A percentile compares a stretch with the other conserved stretches of the same genome.
Evolutionary conservation across 495 filamentous ascomycete genomes (phyloP).

Genomic region (Pyronema domesticum): DNA sequence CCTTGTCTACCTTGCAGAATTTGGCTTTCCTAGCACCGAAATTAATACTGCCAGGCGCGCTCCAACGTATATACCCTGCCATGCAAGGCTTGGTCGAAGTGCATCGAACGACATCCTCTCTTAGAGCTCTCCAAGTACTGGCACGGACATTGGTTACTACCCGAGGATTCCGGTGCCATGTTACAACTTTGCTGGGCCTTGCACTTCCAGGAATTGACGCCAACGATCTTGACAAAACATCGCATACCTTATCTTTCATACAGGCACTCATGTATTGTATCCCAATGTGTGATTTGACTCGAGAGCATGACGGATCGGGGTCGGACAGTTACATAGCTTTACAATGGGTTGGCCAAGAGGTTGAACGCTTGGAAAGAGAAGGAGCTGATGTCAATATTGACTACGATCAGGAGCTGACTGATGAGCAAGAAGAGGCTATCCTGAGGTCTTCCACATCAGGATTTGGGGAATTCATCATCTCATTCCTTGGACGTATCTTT

Average conservation of each 20-base stretch:
- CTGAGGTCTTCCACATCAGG: conserved; percentile 90
- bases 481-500: conserved; percentile 85
- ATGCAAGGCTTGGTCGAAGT: conserved; percentile 94
- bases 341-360: conserved; percentile 83
- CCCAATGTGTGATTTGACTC: conserved; percentile 69
- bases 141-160: conserved; percentile 75
- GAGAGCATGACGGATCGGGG: conserved; percentile 41
- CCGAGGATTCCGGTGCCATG: conserved; percentile 85
- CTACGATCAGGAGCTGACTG: conserved; percentile 64
- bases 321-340: conserved; percentile 55
- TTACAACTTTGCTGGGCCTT: conserved; percentile 79
- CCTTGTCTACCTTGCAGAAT: conserved; percentile 71
- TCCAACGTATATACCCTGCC: conserved; percentile 92
- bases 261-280: conserved; percentile 90
- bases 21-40: conserved; percentile 81
- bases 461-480: conserved; percentile 76
- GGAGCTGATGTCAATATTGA: conserved; percentile 68
- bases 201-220: conserved; percentile 92
- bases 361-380: conserved; percentile 80
- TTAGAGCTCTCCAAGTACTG: conserved; percentile 75
- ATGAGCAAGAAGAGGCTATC: conserved; percentile 76
- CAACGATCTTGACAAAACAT: conserved; percentile 91
- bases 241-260: conserved; percentile 85
- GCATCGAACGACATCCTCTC: conserved; percentile 83
- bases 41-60: conserved; percentile 77